phyloP scores from a whole-genome alignment of 805 yeast species.

The Tetrapisispora pingtungensis region DNA sequence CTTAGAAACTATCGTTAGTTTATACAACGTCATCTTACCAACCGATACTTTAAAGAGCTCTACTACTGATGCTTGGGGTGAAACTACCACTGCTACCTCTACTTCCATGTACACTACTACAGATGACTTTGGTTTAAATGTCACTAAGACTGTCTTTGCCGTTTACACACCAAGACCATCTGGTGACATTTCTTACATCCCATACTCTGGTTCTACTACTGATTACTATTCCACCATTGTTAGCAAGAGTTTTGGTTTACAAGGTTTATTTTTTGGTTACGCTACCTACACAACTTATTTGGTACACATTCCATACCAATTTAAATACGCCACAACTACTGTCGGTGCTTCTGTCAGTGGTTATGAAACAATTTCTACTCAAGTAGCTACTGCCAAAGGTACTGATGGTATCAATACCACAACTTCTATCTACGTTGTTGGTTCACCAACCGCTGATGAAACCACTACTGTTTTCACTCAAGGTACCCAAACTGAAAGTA shows the following conservation, averaged over 20 bases:
- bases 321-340: not conserved
- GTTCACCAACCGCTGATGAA: conserved; percentile 1
- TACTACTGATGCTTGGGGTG: not conserved
- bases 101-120: not conserved
- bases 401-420: not conserved
- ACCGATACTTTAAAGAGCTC: not conserved
- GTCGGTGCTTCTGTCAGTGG: not conserved
- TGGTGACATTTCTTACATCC: conserved; percentile 1
- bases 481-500: conserved; percentile 2
- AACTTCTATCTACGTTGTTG: not conserved
- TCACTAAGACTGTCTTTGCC: conserved; percentile 3
- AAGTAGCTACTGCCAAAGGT: not conserved
- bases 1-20: not conserved
- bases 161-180: conserved; percentile 6
- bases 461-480: conserved; percentile 2
- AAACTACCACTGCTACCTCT: not conserved
- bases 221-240: conserved; percentile 1
- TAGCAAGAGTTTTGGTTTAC: not conserved
- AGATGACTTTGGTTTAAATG: conserved; percentile 3
- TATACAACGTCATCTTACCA: not conserved
- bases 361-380: not conserved
- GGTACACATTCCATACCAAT: not conserved
- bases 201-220: conserved; percentile 1
- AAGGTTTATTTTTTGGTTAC: not conserved
- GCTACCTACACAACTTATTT: not conserved